Percentiles rank a stretch among this genome's conserved stretches.
These are phyloP conservation scores for Narthecium ossifragum DNA, from an alignment of 106 monocot genomes.

Conservation along the genomic window DNA sequence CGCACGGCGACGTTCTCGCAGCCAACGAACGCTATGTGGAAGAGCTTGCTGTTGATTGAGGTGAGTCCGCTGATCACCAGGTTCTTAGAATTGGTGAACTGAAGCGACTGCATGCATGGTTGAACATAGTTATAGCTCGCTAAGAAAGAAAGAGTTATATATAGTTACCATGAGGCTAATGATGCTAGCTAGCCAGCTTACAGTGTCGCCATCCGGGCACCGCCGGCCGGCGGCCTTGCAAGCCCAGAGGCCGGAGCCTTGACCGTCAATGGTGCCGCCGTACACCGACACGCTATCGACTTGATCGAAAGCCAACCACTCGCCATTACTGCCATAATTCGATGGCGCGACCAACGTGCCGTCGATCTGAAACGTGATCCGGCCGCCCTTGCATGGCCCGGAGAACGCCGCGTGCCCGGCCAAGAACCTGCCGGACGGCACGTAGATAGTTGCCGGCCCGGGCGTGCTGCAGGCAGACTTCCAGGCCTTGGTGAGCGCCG, in stretches of 20 bases:
- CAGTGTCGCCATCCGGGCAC: constrained; percentile 46
- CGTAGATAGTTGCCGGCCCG: constrained; percentile 23
- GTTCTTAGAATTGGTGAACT: constrained; percentile 42
- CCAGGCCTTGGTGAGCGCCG: constrained; percentile 40
- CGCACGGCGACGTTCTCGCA: constrained; percentile 34
- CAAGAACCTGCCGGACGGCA: constrained; percentile 37
- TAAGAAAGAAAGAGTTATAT: too few species aligned
- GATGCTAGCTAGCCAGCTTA: too few species aligned
- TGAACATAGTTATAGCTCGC: too few species aligned
- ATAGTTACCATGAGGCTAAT: too few species aligned
- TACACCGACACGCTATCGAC: constrained; percentile 39
- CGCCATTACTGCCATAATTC: not conserved
- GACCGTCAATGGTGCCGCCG: constrained; percentile 58
- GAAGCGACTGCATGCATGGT: constrained; percentile 56
- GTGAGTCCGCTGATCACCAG: constrained; percentile 45
- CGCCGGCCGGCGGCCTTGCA: constrained; percentile 29
- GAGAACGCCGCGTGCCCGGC: constrained; percentile 16
- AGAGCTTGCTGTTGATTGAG: constrained; percentile 63
- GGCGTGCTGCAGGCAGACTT: constrained; percentile 33
- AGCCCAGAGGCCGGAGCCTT: constrained; percentile 45
- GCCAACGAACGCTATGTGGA: constrained; percentile 43
- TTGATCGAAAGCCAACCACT: constrained; percentile 46
- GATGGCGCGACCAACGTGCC: constrained; percentile 38
- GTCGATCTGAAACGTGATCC: constrained; percentile 33
- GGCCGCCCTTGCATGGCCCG: constrained; percentile 45